Base-by-base conservation (phyloP, 2,329 filamentous ascomycete genomes). In the Fusarium longipes region DNA sequence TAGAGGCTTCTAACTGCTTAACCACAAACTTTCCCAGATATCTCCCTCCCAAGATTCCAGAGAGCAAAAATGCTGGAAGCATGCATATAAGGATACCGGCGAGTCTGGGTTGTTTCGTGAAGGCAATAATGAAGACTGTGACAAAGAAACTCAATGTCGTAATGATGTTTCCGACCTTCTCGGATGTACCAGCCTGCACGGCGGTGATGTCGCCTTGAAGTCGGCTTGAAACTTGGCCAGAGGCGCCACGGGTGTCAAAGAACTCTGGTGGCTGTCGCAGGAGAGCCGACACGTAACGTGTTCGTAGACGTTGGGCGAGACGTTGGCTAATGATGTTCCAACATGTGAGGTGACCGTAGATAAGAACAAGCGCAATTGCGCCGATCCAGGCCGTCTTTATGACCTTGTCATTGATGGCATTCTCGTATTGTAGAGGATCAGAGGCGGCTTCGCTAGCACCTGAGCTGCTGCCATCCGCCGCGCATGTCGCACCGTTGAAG, bases 111-210 rank as follows among this genome's bases (percentile, higher is more conserved):
- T 90, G 82, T 69, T 89, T 87, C 72, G 87, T 85, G 68, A 91
- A 91, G 5, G 88, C 88, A 18, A 91, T 85, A 6, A 89, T 80
- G 65, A 89, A 91, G 9, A 89, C 86, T 0, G 89, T 87, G 53
- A 91, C 74, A 73, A 91, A 91, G 75, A 90, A 92, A 6, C 87
- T 86, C 11, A 87, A 73, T 47, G 84, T 87, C 29, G 84, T 83
- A 4, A 92, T 81, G 65, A 86, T 84, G 32, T 91, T 84, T 49
- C 89, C 89, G 18, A 90, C 89, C 75, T 92, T 92, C 75, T 91
- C 90, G 1, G 86, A 88, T 0, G 89, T 91, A n/a, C 89, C 90
- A 0, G 85, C 84, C 68, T 89, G 89, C 42, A 92, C 86, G 1
- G 86, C 84, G 51, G 88, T 84, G 38, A 91, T 88, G 69, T 92